phyloP scores from a whole-genome alignment of 2,329 filamentous ascomycete genomes.

The Didymella pinodella region DNA sequence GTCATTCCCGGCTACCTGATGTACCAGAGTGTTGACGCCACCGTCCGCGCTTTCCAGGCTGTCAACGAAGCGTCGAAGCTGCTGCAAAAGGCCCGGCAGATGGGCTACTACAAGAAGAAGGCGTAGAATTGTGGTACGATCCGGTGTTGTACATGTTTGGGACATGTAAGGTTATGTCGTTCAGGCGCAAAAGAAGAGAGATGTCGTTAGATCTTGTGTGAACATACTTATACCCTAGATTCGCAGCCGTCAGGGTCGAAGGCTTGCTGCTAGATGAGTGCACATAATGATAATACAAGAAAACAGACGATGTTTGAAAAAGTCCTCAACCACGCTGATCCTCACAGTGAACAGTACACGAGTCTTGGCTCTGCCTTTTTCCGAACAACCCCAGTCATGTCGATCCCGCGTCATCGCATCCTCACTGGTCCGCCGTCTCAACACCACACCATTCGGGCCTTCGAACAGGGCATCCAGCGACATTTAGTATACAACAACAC shows the following conservation, averaged over 20 bases:
- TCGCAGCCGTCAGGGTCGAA: conserved; percentile 4
- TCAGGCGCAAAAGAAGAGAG: background rate
- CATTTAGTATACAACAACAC: background rate
- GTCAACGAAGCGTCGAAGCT: conserved; percentile 47
- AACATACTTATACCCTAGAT: conserved; percentile 15
- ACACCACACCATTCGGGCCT: background rate
- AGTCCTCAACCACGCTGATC: background rate
- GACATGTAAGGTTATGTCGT: background rate
- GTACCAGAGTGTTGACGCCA: conserved; percentile 45
- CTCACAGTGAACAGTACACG: background rate
- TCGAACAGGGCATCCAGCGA: background rate
- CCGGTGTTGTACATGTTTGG: too few relatives aligned
- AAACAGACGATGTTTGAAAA: background rate
- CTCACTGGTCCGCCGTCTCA: background rate
- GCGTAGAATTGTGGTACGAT: background rate
- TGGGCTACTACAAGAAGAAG: conserved; percentile 44
- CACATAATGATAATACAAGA: conserved; percentile 2
- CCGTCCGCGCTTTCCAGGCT: conserved; percentile 45
- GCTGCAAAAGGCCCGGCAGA: conserved; percentile 38
- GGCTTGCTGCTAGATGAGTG: conserved; percentile 1
- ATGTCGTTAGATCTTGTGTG: background rate
- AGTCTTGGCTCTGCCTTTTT: background rate
- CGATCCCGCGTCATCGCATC: background rate
- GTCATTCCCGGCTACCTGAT: conserved; percentile 60
- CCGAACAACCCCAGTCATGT: background rate